phyloP scores from a whole-genome alignment of 768 basidiomycete species.

The Trametes coccinea region DNA sequence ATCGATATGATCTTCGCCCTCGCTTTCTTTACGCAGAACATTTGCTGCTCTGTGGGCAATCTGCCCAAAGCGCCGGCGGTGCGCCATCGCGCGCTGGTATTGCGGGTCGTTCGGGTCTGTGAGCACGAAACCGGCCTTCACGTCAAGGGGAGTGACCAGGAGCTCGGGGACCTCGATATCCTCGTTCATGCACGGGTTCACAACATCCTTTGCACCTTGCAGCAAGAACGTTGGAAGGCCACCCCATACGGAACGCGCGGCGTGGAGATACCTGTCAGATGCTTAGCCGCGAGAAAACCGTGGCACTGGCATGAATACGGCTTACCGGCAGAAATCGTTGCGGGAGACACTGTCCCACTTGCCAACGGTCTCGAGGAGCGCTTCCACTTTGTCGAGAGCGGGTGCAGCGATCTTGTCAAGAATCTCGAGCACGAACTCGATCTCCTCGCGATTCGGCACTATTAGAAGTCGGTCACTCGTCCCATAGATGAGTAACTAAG shows the following conservation, averaged over 20 bases:
- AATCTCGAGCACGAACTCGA: slow-evolving; percentile 78
- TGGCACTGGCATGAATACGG: neutral
- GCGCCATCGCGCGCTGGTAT: slow-evolving; percentile 60
- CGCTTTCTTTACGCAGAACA: slow-evolving; percentile 58
- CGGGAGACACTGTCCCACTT: slow-evolving; percentile 67
- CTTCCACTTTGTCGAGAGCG: slow-evolving; percentile 65
- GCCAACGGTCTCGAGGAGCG: slow-evolving; percentile 52
- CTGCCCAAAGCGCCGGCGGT: slow-evolving; percentile 66
- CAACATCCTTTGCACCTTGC: slow-evolving; percentile 56
- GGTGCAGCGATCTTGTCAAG: slow-evolving; percentile 69
- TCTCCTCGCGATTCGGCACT: slow-evolving; percentile 70
- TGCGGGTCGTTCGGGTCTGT: slow-evolving; percentile 72
- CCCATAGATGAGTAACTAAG: too few relatives aligned
- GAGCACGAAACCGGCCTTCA: slow-evolving; percentile 74
- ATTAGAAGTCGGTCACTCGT: slow-evolving; percentile 18
- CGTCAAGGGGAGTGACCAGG: slow-evolving; percentile 61
- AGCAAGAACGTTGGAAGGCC: slow-evolving; percentile 73
- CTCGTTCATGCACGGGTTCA: slow-evolving; percentile 56
- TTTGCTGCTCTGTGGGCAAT: slow-evolving; percentile 68
- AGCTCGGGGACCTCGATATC: slow-evolving; percentile 72
- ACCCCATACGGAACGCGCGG: slow-evolving; percentile 73
- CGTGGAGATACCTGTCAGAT: slow-evolving; percentile 58
- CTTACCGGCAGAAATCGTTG: slow-evolving; percentile 83
- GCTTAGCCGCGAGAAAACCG: neutral
- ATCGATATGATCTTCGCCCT: slow-evolving; percentile 84